Base-by-base conservation (phyloP, 768 basidiomycete species). In the Suillus placidus region DNA sequence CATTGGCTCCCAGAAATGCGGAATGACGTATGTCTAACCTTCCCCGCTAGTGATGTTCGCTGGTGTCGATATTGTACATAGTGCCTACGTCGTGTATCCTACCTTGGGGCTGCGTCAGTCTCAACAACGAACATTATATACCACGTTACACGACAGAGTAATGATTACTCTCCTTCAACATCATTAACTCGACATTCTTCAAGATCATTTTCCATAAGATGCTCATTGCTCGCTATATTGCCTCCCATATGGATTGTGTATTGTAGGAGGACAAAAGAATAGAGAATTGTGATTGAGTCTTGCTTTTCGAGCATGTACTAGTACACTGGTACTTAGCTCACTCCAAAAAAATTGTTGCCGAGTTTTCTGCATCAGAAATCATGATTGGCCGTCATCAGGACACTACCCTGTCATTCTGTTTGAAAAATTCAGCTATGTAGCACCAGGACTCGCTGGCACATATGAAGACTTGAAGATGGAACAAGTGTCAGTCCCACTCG, bases 61-160 rank as follows among this genome's bases (percentile, higher is more conserved):
- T 23, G 64, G 65, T 23, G 60, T 34, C 64, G 62, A 43, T 76
- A 69, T 66, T 64, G 72, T 75, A 75, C 68, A 73, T 76, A 54
- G 57, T 64, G 67, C 56, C 65, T 35, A 42, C 64, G 61, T 69
- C 68, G 72, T 71, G 70, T 75, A 73, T 47, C 60, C 63, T 70
- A 67, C 62, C 65, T 60, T 45, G 62, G 62, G 66, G 34, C 64
- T 20, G 13, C 37, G 61, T 47, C 38, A 38, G 56, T 23, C 61
- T 67, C 61, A 62, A 62, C 62, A 60, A 65, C 66, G 64, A 63
- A 64, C 64, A 16, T 40, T 60, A 60, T 69, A 69, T 69, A 69
- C 66, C 68, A 65, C 45, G 40, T 55, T 56, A 68, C 43, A 66
- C 64, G 47, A 62, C 61, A 66, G 67, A 65, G 67, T 68, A 68